Evolutionary conservation across 495 filamentous ascomycete genomes (phyloP).

Genomic region (Chaetomium fimeti): DNA sequence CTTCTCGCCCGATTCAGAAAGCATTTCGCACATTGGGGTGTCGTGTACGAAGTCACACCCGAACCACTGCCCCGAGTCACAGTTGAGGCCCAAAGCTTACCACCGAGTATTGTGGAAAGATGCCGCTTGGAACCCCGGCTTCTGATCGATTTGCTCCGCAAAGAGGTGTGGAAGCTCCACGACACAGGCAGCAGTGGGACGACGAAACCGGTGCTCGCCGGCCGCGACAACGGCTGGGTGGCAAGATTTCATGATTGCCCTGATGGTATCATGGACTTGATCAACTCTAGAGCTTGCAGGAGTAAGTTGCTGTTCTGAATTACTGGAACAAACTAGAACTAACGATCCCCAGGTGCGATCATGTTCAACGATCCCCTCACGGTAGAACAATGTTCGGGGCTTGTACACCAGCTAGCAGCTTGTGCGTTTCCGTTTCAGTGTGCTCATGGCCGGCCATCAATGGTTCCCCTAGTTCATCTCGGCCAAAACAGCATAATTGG

Average conservation of each 20-base stretch:
- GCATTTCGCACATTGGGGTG: conserved; percentile 70
- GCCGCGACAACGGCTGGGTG: conserved; percentile 49
- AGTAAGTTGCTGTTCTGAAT: conserved; percentile 41
- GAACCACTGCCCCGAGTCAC: conserved; percentile 12
- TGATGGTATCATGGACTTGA: conserved; percentile 73
- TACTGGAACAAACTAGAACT: not conserved
- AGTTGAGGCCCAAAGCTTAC: conserved; percentile 59
- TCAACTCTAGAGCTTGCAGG: conserved; percentile 87
- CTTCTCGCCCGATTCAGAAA: conserved; percentile 54
- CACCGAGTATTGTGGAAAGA: conserved; percentile 68
- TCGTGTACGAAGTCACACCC: conserved; percentile 53
- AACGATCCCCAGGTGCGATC: conserved; percentile 57
- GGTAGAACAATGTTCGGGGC: conserved; percentile 59
- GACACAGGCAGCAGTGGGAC: conserved; percentile 22
- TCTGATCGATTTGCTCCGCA: conserved; percentile 66
- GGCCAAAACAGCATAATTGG: conserved; percentile 24
- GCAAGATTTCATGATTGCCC: conserved; percentile 64
- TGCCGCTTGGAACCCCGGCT: conserved; percentile 69
- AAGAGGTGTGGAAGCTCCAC: conserved; percentile 64
- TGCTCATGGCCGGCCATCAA: conserved; percentile 78
- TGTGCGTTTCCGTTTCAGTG: conserved; percentile 92
- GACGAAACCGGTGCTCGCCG: no score
- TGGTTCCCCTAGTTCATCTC: conserved; percentile 69
- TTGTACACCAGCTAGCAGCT: conserved; percentile 60
- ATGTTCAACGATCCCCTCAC: conserved; percentile 92